These are phyloP conservation scores for Candida krabiensis DNA, from an alignment of 805 yeast species.

Conservation along the genomic window DNA sequence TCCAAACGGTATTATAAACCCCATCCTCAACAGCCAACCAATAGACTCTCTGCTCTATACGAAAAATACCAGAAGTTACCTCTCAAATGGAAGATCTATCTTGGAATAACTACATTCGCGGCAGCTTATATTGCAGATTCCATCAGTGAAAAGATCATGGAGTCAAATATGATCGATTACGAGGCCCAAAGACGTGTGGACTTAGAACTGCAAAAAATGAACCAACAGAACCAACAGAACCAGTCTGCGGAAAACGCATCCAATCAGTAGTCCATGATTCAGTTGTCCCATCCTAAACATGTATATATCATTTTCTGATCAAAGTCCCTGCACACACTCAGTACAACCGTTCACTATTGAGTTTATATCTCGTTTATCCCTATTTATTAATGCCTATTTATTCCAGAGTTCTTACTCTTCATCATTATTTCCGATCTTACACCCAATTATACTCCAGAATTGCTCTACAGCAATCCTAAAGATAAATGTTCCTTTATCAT, in stretches of 20 bases:
- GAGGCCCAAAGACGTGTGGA: constrained; percentile 34
- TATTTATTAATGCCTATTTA: no score
- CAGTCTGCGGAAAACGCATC: constrained; percentile 4
- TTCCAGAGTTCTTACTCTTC: no score
- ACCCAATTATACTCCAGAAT: no score
- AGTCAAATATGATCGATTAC: constrained; percentile 31
- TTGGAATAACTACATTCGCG: constrained; percentile 32
- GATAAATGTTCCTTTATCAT: no score
- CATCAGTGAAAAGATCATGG: constrained; percentile 27
- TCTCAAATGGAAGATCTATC: constrained; percentile 29
- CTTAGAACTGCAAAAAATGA: constrained; percentile 19
- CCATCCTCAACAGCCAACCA: constrained; percentile 9
- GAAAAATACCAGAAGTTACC: constrained; percentile 26
- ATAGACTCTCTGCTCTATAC: constrained; percentile 5
- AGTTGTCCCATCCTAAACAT: no score
- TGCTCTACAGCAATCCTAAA: no score
- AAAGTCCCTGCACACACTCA: no score
- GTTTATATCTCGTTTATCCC: no score
- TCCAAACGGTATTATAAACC: constrained; percentile 6
- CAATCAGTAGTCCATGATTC: no score
- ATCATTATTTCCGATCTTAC: no score
- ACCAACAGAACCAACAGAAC: constrained; percentile 1
- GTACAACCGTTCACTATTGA: no score
- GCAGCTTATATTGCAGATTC: constrained; percentile 33
- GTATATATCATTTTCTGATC: no score